A percentile compares a stretch with the other conserved stretches of the same genome.
phyloP scores from a whole-genome alignment of 768 basidiomycete genomes.

The Phlegmacium glaucopus region DNA sequence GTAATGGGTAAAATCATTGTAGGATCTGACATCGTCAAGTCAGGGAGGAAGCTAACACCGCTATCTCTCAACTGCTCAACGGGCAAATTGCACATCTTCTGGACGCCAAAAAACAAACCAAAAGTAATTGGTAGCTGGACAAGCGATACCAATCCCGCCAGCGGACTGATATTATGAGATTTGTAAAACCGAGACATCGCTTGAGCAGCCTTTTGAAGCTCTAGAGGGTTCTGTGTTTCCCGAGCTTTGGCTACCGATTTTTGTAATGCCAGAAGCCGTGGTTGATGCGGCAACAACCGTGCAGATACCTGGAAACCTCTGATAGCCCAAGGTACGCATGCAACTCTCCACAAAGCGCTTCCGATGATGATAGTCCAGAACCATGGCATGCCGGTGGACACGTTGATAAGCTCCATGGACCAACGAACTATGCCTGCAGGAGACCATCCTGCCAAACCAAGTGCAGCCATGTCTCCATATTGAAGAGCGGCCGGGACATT shows the following conservation, averaged over 20 bases:
- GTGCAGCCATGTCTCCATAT: constrained; percentile 67
- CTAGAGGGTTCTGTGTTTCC: constrained; percentile 33
- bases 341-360: constrained; percentile 55
- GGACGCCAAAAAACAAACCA: constrained; percentile 80
- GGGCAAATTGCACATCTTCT: constrained; percentile 66
- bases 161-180: constrained; percentile 58
- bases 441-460: constrained; percentile 61
- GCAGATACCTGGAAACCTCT: constrained; percentile 54
- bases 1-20: constrained; percentile 65
- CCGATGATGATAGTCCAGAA: constrained; percentile 76
- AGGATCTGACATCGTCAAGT: constrained; percentile 79
- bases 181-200: constrained; percentile 56
- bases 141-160: constrained; percentile 50
- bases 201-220: constrained; percentile 51
- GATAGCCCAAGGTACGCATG: constrained; percentile 61
- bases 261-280: constrained; percentile 45
- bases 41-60: constrained; percentile 69
- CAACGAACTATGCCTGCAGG: constrained; percentile 63
- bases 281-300: constrained; percentile 56
- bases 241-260: constrained; percentile 38
- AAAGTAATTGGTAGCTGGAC: constrained; percentile 76
- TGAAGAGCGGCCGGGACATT: constrained; percentile 47
- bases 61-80: constrained; percentile 74
- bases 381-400: constrained; percentile 74
- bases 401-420: constrained; percentile 66